Evolutionary conservation across 202 grass and related monocot genomes (phyloP).

Genomic region (Carex sylvatica): DNA sequence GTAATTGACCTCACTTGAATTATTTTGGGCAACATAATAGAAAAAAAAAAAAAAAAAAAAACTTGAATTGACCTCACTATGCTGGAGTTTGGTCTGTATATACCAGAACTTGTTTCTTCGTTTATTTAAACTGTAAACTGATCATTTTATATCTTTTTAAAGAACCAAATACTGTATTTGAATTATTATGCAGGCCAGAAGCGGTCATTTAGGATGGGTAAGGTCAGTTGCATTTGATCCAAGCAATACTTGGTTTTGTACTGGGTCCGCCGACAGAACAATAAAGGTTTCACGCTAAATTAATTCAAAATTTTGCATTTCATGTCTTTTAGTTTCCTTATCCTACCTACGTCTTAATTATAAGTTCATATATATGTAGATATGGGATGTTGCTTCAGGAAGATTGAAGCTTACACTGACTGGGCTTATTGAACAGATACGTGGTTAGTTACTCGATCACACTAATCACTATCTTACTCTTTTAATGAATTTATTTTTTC

Average conservation of each 20-base stretch:
- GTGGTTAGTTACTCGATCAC: slow-evolving; percentile 45
- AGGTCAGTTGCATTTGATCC: slow-evolving; percentile 94
- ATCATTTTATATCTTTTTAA: not conserved
- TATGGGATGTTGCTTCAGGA: slow-evolving; percentile 98
- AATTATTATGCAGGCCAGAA: slow-evolving; percentile 67
- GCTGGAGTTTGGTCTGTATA: not conserved
- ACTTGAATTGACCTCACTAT: not conserved
- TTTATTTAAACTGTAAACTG: not conserved
- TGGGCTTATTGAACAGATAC: slow-evolving; percentile 91
- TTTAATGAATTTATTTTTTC: slow-evolving; percentile 15
- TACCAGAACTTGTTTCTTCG: not conserved
- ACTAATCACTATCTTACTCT: not conserved
- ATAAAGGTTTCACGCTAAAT: slow-evolving; percentile 63
- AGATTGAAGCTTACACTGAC: slow-evolving; percentile 94
- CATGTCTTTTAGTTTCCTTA: not conserved
- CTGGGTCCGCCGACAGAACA: slow-evolving; percentile 86
- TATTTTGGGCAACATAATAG: not conserved
- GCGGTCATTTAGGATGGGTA: slow-evolving; percentile 97
- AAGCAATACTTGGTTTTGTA: slow-evolving; percentile 94
- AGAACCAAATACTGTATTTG: not conserved
- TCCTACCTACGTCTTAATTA: not conserved
- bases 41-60: not conserved
- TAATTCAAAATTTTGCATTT: slow-evolving; percentile 16
- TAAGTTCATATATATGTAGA: slow-evolving; percentile 49
- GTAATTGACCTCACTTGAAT: not conserved